Evolutionary conservation across 257 asterid species (phyloP).

Genomic region (Plantago major): DNA sequence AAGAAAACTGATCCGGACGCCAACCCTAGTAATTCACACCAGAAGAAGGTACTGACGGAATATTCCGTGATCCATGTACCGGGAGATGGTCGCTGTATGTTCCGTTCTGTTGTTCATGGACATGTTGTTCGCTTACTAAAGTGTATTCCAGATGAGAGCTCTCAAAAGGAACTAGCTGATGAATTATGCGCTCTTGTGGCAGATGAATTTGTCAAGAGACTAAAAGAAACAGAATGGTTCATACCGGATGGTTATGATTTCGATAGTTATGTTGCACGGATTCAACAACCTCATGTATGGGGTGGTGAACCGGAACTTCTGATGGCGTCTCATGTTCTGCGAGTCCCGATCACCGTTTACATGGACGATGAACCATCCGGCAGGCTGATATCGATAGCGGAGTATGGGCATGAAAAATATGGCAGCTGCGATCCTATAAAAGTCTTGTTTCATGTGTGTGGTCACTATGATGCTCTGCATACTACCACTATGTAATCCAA

Average conservation of each 20-base stretch:
- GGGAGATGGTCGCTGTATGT: conserved; percentile 79
- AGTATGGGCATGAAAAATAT: conserved; percentile 57
- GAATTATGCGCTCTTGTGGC: conserved; percentile 73
- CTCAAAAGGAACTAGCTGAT: conserved; percentile 62
- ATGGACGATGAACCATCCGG: conserved; percentile 58
- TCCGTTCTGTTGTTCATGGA: conserved; percentile 71
- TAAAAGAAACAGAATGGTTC: conserved; percentile 63
- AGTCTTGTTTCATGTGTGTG: conserved; percentile 67
- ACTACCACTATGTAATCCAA: too few relatives aligned
- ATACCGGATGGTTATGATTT: conserved; percentile 29
- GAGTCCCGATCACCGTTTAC: conserved; percentile 58
- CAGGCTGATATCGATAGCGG: conserved; percentile 51
- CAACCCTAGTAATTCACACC: too few relatives aligned
- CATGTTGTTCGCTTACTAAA: conserved; percentile 41
- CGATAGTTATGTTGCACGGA: conserved; percentile 52
- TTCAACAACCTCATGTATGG: conserved; percentile 68
- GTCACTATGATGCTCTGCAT: conserved; percentile 60
- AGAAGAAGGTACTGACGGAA: too few relatives aligned
- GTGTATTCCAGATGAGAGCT: conserved; percentile 53
- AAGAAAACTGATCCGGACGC: too few relatives aligned
- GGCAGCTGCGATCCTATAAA: conserved; percentile 57
- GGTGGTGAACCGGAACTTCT: conserved; percentile 81
- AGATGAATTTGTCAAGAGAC: conserved; percentile 68
- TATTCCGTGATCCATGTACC: conserved; percentile 24
- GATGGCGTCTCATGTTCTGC: conserved; percentile 68